Evolutionary conservation across 129 eudicot genomes (phyloP).

Genomic region (Dittrichia graveolens): DNA sequence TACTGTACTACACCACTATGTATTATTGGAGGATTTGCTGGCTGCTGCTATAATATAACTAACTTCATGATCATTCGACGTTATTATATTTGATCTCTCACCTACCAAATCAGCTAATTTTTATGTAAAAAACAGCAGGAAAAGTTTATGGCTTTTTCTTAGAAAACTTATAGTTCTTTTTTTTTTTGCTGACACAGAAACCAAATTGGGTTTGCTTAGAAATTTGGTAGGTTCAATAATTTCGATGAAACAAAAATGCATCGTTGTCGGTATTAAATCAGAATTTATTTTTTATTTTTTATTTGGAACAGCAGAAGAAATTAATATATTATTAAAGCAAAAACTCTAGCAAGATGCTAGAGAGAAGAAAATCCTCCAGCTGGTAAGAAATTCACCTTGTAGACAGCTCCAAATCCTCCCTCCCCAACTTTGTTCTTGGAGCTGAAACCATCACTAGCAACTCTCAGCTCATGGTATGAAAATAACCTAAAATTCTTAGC

Average conservation of each 20-base stretch:
- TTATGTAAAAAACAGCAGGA: not conserved
- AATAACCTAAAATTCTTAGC: slow-evolving; percentile 49
- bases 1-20: not conserved
- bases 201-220: not conserved
- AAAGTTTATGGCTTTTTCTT: not conserved
- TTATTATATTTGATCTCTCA: not conserved
- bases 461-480: slow-evolving; percentile 57
- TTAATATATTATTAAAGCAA: too few relatives aligned
- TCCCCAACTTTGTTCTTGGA: slow-evolving; percentile 66
- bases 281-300: not conserved
- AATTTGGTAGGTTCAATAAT: not conserved
- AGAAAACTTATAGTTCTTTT: not conserved
- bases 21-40: too few relatives aligned
- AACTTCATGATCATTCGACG: not conserved
- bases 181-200: not conserved
- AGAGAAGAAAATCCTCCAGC: too few relatives aligned
- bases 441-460: slow-evolving; percentile 59
- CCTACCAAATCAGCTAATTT: not conserved
- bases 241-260: not conserved
- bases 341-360: too few relatives aligned
- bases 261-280: not conserved
- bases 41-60: too few relatives aligned
- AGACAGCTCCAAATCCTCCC: slow-evolving; percentile 76
- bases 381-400: slow-evolving; percentile 42
- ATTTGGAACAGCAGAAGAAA: not conserved